Evolutionary conservation across 441 rosid species (phyloP), one percentile per base, ranked within the genome.

Genomic region (Brassica hybrid): DNA sequence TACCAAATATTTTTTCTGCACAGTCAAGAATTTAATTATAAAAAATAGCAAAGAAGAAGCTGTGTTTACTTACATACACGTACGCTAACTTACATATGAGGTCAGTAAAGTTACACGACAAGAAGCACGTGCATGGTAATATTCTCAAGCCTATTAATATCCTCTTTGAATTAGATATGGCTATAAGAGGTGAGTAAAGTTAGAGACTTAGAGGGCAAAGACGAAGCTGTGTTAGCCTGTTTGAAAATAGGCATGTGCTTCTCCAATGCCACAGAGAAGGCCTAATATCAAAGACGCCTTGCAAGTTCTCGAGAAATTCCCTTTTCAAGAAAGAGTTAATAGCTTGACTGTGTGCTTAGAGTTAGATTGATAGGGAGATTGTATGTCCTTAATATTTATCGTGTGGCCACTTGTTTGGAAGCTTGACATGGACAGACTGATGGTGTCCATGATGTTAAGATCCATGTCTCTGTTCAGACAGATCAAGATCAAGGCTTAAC

Each of bases 211-310:
- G 98, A 91, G 58, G 98, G 94, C 7, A 90, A 83, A 76, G 97
- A 89, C 72, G 94, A 89, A 9, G 87, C 85, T 18, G 85, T 92
- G 75, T 76, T 92, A 85, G 81, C 91, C 1, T 90, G 90, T 77
- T 89, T 91, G 70, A 92, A 86, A 85, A 73, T 92, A 63, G 98
- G 85, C 83, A 71, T 94, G 98, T 81, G 96, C 92, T 36, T 90
- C 92, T 41, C 96, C 93, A 8, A 12, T 88, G 30, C 88, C 97
- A n/a, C 96, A 88, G 17, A 90, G 84, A 86, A 92, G 97, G 80
- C 98, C 97, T 2, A 7, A 85, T 7, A 89, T 94, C 86, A 94
- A 90, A 84, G 96, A 94, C 60, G 92, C 81, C 13, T 64, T 88
- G 0, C 94, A 90, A 79, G 86, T 88, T 45, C 83, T 94, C 4